Evolutionary conservation across 768 basidiomycete genomes (phyloP), one percentile per base, ranked within the genome.

Genomic region (Favolaschia claudopus): DNA sequence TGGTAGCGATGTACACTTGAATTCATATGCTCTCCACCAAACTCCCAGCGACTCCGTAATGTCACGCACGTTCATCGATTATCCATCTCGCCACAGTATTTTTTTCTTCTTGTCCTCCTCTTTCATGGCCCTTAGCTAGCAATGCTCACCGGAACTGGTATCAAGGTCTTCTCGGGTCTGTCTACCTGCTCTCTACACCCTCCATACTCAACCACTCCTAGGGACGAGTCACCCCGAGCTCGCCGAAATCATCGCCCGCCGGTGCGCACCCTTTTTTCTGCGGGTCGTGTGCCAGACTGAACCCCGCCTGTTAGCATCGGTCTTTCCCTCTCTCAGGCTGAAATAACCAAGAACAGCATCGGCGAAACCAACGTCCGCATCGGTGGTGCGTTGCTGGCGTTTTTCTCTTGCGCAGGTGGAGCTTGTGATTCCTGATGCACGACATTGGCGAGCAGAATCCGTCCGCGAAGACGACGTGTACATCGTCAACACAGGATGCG

Each of bases 381-480:
- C 72, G 84, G 33, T n/a, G 58, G 51, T 37, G 38, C 58, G 36
- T 44, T 38, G n/a, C 13, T 7, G 2, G 4, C 9, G 34, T 32
- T 40, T 32, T 32, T n/a, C 12, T 28, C 20, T 20, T 33, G 14
- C 15, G 14, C 17, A 12, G 15, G 14, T 12, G 20, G 9, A 10
- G 15, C 24, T 28, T 45, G 22, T 27, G 46, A 28, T 48, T 32
- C n/a, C n/a, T n/a, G n/a, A n/a, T n/a, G n/a, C 46, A 48, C 46
- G 7, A 45, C 43, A 36, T 10, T n/a, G 10, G 10, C 12, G 12
- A 10, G 34, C 86, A 61, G 95, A 97, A 76, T 95, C 92, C 42
- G 96, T 99, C 33, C 92, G 96, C 60, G 96, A 98, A 76, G 92
- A 95, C 73, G 97, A 99, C 74, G 96, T 98, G 50, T 99, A 98